Evolutionary conservation across 768 basidiomycete species (phyloP).

Genomic region (Suillus hirtellus): DNA sequence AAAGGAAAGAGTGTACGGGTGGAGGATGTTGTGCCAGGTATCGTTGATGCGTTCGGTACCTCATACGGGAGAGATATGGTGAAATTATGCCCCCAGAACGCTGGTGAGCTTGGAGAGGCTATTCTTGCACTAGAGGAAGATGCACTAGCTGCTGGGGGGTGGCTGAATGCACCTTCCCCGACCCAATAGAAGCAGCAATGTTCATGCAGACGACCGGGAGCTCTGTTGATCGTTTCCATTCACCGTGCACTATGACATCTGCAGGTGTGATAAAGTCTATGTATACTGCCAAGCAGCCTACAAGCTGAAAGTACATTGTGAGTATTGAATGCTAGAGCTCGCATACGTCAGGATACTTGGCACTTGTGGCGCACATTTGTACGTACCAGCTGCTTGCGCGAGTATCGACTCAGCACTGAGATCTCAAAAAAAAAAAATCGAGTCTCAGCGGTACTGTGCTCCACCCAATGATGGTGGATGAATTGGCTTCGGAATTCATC

Average conservation of each 20-base stretch:
- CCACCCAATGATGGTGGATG: neutral
- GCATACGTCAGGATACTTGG: neutral
- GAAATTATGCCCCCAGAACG: conserved; percentile 41
- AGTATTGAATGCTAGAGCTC: neutral
- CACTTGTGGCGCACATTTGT: neutral
- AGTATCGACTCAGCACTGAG: neutral
- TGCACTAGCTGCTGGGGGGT: conserved; percentile 42
- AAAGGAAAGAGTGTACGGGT: conserved; percentile 42
- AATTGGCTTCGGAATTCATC: neutral
- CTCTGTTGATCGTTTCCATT: neutral
- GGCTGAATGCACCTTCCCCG: conserved; percentile 31
- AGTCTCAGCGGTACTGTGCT: neutral
- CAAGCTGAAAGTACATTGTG: neutral
- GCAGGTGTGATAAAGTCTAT: neutral
- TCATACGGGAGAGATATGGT: conserved; percentile 51
- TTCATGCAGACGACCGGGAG: neutral
- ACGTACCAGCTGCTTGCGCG: neutral
- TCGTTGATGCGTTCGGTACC: conserved; percentile 50
- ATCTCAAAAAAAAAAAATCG: too few species aligned
- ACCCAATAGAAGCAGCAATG: neutral
- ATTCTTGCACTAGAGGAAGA: conserved; percentile 50
- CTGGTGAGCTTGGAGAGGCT: conserved; percentile 48
- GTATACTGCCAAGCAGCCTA: neutral
- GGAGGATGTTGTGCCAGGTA: conserved; percentile 49
- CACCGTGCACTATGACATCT: neutral